Base-by-base conservation (phyloP, 148 eudicot species). In the Vaccinium macrocarpon region DNA sequence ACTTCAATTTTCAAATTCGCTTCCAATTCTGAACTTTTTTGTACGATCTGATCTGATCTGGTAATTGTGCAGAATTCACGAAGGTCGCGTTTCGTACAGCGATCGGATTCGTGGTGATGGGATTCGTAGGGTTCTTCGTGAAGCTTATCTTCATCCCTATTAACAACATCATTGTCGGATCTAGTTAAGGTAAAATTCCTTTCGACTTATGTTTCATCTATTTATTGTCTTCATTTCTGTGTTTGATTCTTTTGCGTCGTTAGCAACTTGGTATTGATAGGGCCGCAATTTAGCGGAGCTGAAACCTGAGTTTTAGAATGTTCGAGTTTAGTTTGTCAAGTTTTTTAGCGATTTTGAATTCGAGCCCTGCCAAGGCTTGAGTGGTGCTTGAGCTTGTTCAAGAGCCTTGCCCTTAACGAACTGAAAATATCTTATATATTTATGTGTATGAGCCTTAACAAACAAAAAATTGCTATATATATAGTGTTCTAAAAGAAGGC, bases 131-230 rank as follows among this genome's bases (percentile, higher is more conserved):
- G 6, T 89, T 89, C 81, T 89, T 89, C 88, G 91, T 89, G 19
- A 89, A 89, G 87, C 79, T 89, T n/a, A 89, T 89, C 73, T 89
- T 89, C 53, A 89, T 89, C 81, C 91, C 91, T 23, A 87, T 89
- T 35, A 89, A 89, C 86, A 89, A 89, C 86, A 89, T 89, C 84
- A 89, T 89, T 55, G 89, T 89, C 49, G 93, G 93, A 74, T 85
- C 93, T 82, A 79, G 77, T 85, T 91, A 15, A 91, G 89, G 85
- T 87, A 66, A 53, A 11, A 1, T 82, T 7, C 4, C 38, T 9
- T 46, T 56, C 19, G 3, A 8, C 18, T 32, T 35, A 12, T 50
- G 29, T 25, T 51, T 9, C 49, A 1, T 73, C n/a, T 23, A 15
- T 48, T n/a, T n/a, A 61, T 46, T 8, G 71, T 61, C n/a, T 81